Evolutionary conservation across 2,329 filamentous ascomycete genomes (phyloP).

Genomic region (Boeremia lycopersici): DNA sequence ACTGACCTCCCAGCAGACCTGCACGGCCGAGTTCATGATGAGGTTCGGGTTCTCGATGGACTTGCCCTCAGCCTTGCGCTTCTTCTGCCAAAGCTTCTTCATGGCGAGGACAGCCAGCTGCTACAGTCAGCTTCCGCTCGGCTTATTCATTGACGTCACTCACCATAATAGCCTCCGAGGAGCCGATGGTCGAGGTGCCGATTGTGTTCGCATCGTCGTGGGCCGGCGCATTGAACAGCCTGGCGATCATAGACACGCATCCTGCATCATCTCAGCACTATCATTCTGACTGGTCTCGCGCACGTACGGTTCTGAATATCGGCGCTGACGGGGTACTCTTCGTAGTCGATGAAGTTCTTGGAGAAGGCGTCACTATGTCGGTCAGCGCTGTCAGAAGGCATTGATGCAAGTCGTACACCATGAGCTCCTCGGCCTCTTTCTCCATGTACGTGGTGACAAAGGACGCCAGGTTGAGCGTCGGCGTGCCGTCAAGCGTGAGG

Average conservation of each 20-base stretch:
- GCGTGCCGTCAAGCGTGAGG: constrained; percentile 80
- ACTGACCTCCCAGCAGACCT: constrained; percentile 84
- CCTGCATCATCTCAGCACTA: constrained; percentile 52
- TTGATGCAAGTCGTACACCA: constrained; percentile 61
- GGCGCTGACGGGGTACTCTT: constrained; percentile 58
- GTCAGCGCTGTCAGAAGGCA: not conserved
- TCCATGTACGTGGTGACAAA: constrained; percentile 98
- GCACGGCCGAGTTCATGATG: constrained; percentile 93
- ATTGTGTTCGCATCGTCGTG: constrained; percentile 68
- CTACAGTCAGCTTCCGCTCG: not conserved
- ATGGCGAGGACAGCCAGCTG: constrained; percentile 80
- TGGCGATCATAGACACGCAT: constrained; percentile 65
- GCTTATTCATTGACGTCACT: constrained; percentile 1
- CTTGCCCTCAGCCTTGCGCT: constrained; percentile 81
- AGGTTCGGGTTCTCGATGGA: constrained; percentile 83
- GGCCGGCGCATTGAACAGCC: constrained; percentile 79
- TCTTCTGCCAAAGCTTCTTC: constrained; percentile 94
- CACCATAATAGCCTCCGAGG: constrained; percentile 75
- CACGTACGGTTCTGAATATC: constrained; percentile 72
- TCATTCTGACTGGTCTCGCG: constrained; percentile 66
- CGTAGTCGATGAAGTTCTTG: constrained; percentile 78
- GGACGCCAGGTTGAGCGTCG: constrained; percentile 71
- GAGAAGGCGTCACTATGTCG: constrained; percentile 70
- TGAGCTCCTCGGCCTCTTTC: constrained; percentile 93
- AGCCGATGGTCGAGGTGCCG: constrained; percentile 87